These are phyloP conservation scores for Debaryomyces subglobosus DNA, from an alignment of 1,139 yeast genomes.

Conservation along the genomic window DNA sequence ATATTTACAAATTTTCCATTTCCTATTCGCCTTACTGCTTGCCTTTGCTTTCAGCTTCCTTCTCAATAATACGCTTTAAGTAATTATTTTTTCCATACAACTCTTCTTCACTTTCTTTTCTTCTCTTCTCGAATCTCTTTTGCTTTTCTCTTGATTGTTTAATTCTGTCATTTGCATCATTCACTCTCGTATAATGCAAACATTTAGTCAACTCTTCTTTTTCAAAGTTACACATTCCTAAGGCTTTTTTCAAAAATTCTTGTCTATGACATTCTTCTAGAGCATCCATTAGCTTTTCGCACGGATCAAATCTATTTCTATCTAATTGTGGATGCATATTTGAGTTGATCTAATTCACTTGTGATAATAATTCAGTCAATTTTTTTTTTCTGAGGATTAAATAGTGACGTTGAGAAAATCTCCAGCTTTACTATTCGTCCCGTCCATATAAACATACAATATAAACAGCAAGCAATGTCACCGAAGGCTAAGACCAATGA, in stretches of 20 bases:
- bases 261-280: slow-evolving; percentile 85
- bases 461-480: slow-evolving; percentile 9
- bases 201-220: slow-evolving; percentile 81
- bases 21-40: background rate
- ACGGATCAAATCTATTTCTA: slow-evolving; percentile 52
- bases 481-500: slow-evolving; percentile 25
- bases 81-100: slow-evolving; percentile 77
- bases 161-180: slow-evolving; percentile 67
- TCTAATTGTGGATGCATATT: slow-evolving; percentile 54
- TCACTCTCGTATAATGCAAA: slow-evolving; percentile 74
- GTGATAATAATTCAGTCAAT: background rate
- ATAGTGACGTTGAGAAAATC: background rate
- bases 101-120: slow-evolving; percentile 72
- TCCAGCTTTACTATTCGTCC: background rate
- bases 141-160: slow-evolving; percentile 58
- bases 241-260: slow-evolving; percentile 69
- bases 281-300: slow-evolving; percentile 83
- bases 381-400: background rate
- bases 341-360: background rate
- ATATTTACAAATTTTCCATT: slow-evolving; percentile 1
- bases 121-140: slow-evolving; percentile 54
- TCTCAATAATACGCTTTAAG: slow-evolving; percentile 65
- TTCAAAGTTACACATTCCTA: slow-evolving; percentile 84
- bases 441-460: slow-evolving; percentile 6
- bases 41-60: slow-evolving; percentile 25